Evolutionary conservation across 148 eudicot species (phyloP).

Genomic region (Fagopyrum esculentum): DNA sequence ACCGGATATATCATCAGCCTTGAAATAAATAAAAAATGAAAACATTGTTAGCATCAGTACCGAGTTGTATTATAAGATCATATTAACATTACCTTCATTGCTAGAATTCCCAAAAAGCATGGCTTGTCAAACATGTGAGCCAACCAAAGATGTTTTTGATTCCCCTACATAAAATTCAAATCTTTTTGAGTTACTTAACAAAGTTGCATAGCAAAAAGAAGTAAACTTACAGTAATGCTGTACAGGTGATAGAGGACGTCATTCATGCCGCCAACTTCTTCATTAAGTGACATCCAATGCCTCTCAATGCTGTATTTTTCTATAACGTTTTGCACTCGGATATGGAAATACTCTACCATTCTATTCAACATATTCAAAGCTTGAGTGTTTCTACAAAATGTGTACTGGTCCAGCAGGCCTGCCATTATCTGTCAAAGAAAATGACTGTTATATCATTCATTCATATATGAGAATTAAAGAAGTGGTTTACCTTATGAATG

Average conservation of each 20-base stretch:
- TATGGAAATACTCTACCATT: slow-evolving; percentile 87
- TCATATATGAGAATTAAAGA: neutral
- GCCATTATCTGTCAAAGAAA: slow-evolving; percentile 55
- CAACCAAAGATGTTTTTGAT: slow-evolving; percentile 63
- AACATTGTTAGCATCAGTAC: neutral
- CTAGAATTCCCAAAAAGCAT: slow-evolving; percentile 83
- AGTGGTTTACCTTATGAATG: slow-evolving; percentile 70
- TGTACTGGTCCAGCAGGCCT: slow-evolving; percentile 84
- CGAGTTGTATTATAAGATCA: neutral
- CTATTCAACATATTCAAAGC: slow-evolving; percentile 58
- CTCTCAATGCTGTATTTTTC: slow-evolving; percentile 48
- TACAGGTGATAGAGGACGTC: slow-evolving; percentile 70
- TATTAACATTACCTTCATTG: slow-evolving; percentile 49
- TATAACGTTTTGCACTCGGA: slow-evolving; percentile 74
- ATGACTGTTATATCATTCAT: neutral
- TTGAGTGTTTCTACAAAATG: slow-evolving; percentile 48
- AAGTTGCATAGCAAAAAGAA: neutral
- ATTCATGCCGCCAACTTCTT: slow-evolving; percentile 96
- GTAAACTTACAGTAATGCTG: slow-evolving; percentile 55
- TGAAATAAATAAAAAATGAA: slow-evolving; percentile 4
- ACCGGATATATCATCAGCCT: slow-evolving; percentile 78
- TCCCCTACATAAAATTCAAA: slow-evolving; percentile 37
- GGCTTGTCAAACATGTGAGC: slow-evolving; percentile 98
- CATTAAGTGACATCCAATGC: slow-evolving; percentile 70
- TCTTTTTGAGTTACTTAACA: neutral